Evolutionary conservation across 1,284 basidiomycete genomes (phyloP), one percentile per base, ranked within the genome.

Genomic region (Tylopilus sp.): DNA sequence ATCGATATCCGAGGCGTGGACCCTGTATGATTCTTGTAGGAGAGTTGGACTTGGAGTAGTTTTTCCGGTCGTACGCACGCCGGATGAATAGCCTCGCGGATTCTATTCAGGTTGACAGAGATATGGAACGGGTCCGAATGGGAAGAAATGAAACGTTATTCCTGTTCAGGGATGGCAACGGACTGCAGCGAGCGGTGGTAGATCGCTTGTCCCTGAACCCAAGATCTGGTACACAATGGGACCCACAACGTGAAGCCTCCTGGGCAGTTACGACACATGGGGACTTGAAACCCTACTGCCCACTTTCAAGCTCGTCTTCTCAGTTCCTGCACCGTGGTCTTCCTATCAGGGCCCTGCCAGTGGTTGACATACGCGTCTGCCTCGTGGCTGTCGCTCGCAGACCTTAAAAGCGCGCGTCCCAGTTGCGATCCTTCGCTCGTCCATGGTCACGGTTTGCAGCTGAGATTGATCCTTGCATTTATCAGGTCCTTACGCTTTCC

Each of bases 1-100:
- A 59, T 82, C 16, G 71, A 82, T 49, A 59, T 84, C 18, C 63
- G 39, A 36, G 31, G 7, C 15, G 33, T 56, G 8, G 44, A 35
- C 13, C 79, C 79, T 9, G 68, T 67, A 2, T 59, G 57, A n/a
- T 72, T 72, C 47, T 35, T 73, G 43, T 73, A 65, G 59, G 21
- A 15, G 19, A 8, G 33, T 38, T 7, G 25, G 25, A 25, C 25
- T 7, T 25, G 25, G 6, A 25, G 4, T 25, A 25, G 25, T 25
- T 25, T 25, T n/a, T 25, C 7, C 6, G 25, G 8, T 25, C n/a
- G n/a, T n/a, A n/a, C n/a, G n/a, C n/a, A n/a, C n/a, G n/a, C n/a
- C n/a, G n/a, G n/a, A n/a, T n/a, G 25, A 4, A 25, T 6, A 25
- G 25, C 25, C 25, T 25, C 25, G 25, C 25, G 25, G 25, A 25